Evolutionary conservation across 306 rosid species (phyloP).

Genomic region (Corylus heterophylla): DNA sequence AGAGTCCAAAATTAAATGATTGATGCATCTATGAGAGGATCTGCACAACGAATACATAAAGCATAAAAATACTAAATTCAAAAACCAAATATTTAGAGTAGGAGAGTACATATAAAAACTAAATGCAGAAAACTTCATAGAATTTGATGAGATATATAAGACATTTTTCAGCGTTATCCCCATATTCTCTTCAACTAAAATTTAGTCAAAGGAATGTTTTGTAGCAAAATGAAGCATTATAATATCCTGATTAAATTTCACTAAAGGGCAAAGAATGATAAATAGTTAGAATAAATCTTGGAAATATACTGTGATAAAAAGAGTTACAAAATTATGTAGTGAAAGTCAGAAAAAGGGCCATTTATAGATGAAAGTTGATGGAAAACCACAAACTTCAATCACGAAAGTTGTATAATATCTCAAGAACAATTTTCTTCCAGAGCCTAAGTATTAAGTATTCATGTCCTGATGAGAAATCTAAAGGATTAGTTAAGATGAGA

Average conservation of each 20-base stretch:
- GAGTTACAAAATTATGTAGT: not conserved
- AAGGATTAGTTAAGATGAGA: not conserved
- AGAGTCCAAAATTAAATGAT: constrained; percentile 73
- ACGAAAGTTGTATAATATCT: no score
- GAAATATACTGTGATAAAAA: not conserved
- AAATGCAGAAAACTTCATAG: constrained; percentile 29
- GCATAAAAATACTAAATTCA: constrained; percentile 51
- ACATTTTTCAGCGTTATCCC: constrained; percentile 20
- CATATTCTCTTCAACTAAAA: constrained; percentile 16
- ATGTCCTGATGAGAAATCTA: not conserved
- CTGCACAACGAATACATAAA: constrained; percentile 69
- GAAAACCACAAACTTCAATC: no score
- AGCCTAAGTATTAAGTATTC: no score
- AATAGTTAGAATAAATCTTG: constrained; percentile 4
- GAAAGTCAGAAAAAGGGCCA: not conserved
- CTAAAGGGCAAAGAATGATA: constrained; percentile 1
- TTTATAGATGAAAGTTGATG: no score
- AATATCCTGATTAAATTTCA: not conserved
- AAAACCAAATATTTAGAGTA: constrained; percentile 25
- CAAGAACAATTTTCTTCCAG: no score
- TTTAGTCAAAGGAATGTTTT: not conserved
- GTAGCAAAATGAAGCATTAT: not conserved
- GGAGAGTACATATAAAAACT: constrained; percentile 17
- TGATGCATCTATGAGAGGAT: constrained; percentile 75
- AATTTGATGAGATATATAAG: constrained; percentile 32